Conservation (phyloP, 2,329 filamentous ascomycete genomes). For the Aspergillus costaricaensis region DNA sequence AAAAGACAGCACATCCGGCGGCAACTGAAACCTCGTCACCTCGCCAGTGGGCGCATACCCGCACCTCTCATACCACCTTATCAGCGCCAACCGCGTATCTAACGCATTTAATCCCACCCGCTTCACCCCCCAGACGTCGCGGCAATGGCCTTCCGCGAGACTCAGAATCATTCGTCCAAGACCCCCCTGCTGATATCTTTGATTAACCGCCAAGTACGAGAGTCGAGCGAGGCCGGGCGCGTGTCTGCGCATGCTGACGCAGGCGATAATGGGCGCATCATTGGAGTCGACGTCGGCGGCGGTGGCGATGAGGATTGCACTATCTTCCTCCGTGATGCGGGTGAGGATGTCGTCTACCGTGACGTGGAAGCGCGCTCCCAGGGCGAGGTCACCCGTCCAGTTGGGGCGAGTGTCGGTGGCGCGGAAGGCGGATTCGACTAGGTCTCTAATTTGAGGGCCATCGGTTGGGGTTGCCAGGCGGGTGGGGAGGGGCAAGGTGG, state of each 20-base stretch:
- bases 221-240: neutral
- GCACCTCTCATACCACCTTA: slow-evolving; percentile 33
- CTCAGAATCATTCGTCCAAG: neutral
- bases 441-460: slow-evolving; percentile 37
- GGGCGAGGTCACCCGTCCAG: slow-evolving; percentile 40
- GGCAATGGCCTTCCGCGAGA: neutral
- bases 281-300: slow-evolving; percentile 7
- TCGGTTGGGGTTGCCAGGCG: slow-evolving; percentile 42
- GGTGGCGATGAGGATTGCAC: slow-evolving; percentile 29
- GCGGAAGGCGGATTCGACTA: slow-evolving; percentile 47
- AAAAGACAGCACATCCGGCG: slow-evolving; percentile 30
- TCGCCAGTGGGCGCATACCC: slow-evolving; percentile 31
- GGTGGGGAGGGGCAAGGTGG: neutral
- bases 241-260: neutral
- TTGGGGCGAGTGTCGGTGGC: slow-evolving; percentile 39
- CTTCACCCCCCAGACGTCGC: neutral
- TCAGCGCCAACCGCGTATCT: slow-evolving; percentile 30
- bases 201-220: too few species aligned
- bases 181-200: neutral
- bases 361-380: slow-evolving; percentile 27
- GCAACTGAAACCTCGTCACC: slow-evolving; percentile 21
- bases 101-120: slow-evolving; percentile 30
- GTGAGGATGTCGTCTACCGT: slow-evolving; percentile 24
- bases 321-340: slow-evolving; percentile 31
- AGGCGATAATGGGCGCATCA: neutral